Percentiles rank a stretch among this genome's conserved stretches.
Conservation (phyloP, 371 early-diverging fungal species). For the Mucor lusitanicus region DNA sequence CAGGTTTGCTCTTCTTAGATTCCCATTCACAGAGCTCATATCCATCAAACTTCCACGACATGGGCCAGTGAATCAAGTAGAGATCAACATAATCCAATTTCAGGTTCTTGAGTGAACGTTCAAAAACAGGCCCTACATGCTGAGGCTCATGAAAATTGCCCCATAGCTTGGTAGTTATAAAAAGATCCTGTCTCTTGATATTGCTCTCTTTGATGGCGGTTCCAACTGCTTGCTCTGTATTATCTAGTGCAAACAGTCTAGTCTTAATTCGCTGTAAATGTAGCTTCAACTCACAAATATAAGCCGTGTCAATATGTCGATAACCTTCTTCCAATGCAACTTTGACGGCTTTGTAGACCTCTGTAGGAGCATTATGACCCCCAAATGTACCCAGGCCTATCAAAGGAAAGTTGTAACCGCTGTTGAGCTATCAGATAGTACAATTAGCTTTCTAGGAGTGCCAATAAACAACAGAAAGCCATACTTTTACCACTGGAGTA, state of each 20-base stretch:
- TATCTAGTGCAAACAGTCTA: constrained; percentile 16
- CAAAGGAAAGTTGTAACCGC: constrained; percentile 37
- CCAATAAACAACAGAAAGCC: too few species aligned
- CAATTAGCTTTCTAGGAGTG: too few species aligned
- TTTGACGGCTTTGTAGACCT: constrained; percentile 42
- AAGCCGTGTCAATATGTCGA: constrained; percentile 49
- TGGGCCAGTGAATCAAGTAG: constrained; percentile 73
- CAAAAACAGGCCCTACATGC: constrained; percentile 50
- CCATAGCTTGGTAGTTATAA: constrained; percentile 92
- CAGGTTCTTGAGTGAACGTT: constrained; percentile 69
- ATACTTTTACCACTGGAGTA: too few species aligned
- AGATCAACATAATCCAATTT: constrained; percentile 85
- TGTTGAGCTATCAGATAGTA: constrained; percentile 20
- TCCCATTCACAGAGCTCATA: constrained; percentile 26
- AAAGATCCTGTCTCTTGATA: constrained; percentile 73
- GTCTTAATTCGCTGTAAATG: background rate
- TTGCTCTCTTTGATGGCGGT: constrained; percentile 59
- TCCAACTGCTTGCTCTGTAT: constrained; percentile 78
- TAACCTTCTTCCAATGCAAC: constrained; percentile 40
- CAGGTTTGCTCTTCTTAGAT: constrained; percentile 28
- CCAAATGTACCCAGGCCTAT: constrained; percentile 51
- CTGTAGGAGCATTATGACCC: constrained; percentile 31
- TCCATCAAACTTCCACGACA: constrained; percentile 37
- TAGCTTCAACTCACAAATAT: constrained; percentile 29
- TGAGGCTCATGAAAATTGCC: constrained; percentile 64